Percentiles rank a stretch among this genome's conserved stretches.
Evolutionary conservation across 495 filamentous ascomycete genomes (phyloP).

Genomic region (Xylaria nigripes): DNA sequence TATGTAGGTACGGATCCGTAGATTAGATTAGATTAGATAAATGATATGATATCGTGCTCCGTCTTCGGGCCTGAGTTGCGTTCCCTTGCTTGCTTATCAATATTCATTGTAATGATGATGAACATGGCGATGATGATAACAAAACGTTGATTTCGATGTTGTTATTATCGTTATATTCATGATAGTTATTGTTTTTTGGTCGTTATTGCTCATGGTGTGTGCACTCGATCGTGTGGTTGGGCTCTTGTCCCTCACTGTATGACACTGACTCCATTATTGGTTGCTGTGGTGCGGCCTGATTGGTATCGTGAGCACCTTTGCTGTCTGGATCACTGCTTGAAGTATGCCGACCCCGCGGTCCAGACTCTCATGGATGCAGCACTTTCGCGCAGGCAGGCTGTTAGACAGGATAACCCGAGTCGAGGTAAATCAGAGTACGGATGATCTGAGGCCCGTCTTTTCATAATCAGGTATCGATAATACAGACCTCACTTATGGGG

Average conservation of each 20-base stretch:
- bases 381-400: conserved; percentile 14
- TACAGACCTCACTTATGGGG: neutral
- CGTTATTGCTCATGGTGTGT: neutral
- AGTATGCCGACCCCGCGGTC: conserved; percentile 15
- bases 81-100: neutral
- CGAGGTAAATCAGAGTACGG: neutral
- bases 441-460: neutral
- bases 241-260: neutral
- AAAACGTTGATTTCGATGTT: neutral
- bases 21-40: neutral
- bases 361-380: conserved; percentile 24
- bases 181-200: neutral
- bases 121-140: neutral
- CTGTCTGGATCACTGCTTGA: conserved; percentile 11
- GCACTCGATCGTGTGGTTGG: conserved; percentile 3
- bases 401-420: conserved; percentile 6
- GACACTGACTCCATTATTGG: conserved; percentile 1
- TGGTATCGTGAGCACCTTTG: conserved; percentile 14
- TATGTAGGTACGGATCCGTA: too few relatives aligned
- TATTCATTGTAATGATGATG: neutral
- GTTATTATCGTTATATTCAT: neutral
- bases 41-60: neutral
- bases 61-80: conserved; percentile 5
- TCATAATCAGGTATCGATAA: neutral
- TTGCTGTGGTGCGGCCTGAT: conserved; percentile 14